Evolutionary conservation across 106 monocot species (phyloP).

Genomic region (Iris macrosiphon): DNA sequence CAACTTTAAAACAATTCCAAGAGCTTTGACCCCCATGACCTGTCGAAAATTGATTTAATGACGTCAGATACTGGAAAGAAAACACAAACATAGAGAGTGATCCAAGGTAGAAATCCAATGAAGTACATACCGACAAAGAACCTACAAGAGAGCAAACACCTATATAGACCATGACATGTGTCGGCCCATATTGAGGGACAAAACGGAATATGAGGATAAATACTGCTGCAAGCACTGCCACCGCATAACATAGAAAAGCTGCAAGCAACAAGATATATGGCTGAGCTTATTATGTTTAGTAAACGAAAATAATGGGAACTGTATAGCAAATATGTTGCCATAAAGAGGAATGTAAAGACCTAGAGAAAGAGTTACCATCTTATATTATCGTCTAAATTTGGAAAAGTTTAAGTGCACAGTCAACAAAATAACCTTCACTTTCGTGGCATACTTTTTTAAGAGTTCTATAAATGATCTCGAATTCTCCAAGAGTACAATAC

Average conservation of each 20-base stretch:
- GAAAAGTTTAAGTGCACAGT: too few species aligned
- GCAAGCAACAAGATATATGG: conserved; percentile 8
- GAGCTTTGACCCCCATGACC: conserved; percentile 69
- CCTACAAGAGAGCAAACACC: conserved; percentile 50
- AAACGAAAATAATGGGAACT: too few species aligned
- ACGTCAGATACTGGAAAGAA: neutral
- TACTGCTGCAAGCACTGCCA: conserved; percentile 27
- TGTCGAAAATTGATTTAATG: conserved; percentile 3
- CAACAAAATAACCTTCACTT: too few species aligned
- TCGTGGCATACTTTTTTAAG: too few species aligned
- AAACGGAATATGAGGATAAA: conserved; percentile 27
- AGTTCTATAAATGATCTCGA: too few species aligned
- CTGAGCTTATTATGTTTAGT: neutral
- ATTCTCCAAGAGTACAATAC: too few species aligned
- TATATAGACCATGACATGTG: conserved; percentile 48
- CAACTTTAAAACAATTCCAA: conserved; percentile 66
- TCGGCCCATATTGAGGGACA: conserved; percentile 39
- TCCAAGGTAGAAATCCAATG: neutral
- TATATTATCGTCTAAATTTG: too few species aligned
- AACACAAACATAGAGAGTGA: neutral
- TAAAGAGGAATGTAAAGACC: too few species aligned
- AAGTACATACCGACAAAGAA: conserved; percentile 39
- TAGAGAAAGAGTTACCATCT: too few species aligned
- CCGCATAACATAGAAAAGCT: conserved; percentile 42
- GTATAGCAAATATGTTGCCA: too few species aligned